Evolutionary conservation across 108 stramenopile species (phyloP), one percentile per base, ranked within the genome.

Genomic region (Cyclotella atomus): DNA sequence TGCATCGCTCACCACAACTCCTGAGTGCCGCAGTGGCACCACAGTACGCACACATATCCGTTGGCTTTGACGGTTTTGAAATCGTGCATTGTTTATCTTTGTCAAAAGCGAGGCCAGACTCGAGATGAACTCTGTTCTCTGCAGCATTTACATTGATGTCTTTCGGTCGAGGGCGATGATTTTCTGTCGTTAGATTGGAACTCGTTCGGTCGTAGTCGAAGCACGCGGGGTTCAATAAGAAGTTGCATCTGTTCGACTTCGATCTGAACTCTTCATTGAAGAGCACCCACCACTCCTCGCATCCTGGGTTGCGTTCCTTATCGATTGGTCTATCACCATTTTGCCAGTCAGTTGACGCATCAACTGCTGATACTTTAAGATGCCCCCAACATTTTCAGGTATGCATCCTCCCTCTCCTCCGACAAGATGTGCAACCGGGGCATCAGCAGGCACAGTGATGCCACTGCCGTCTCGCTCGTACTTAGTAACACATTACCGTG

Each of bases 11-110:
- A 68, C 1, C 19, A 41, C 47, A 49, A 4, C 47, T 38, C 24
- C 19, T 70, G 24, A 70, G 33, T 43, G 59, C 69, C 3, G 36
- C 69, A 41, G 69, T 70, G 15, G 63, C 69, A 38, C 41, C 60
- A 70, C 69, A 70, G 15, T 61, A 59, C 10, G 69, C 69, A 57
- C 69, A 70, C 0, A 44, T 5, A 29, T 62, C 28, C 12, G 61
- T 70, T 43, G 69, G 59, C 14, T 70, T 30, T 24, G 16, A 62
- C 6, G 29, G 25, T 62, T 2, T 8, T 3, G 59, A 27, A 19
- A 60, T 47, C 44, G 60, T 59, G 17, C 25, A 43, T 28, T 70
- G 54, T 30, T 62, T 62, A 59, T 35, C 57, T 24, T 43, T 34
- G 8, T 38, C 36, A 0, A 5, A 47, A 16, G 10, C 44, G 2